Percentiles rank a stretch among this genome's conserved stretches.
Evolutionary conservation across 1,284 basidiomycete genomes (phyloP).

Genomic region (Afroboletus lepidellus): DNA sequence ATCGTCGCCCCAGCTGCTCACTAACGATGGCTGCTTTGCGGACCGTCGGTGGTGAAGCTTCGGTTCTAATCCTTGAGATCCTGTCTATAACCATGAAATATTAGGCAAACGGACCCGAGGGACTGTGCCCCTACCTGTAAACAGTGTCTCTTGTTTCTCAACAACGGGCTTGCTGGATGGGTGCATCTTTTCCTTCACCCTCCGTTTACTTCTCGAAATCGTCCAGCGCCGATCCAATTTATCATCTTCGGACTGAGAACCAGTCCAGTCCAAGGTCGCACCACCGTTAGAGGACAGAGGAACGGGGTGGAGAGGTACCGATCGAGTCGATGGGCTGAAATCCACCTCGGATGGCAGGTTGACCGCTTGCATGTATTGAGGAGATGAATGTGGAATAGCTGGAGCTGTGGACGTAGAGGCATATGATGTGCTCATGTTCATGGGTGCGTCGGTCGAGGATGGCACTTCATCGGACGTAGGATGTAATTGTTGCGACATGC

Average conservation of each 20-base stretch:
- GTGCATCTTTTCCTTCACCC: conserved; percentile 51
- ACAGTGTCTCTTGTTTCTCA: conserved; percentile 49
- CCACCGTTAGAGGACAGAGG: conserved; percentile 67
- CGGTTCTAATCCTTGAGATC: conserved; percentile 50
- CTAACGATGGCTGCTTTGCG: conserved; percentile 64
- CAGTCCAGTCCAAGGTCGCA: conserved; percentile 67
- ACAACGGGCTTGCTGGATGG: conserved; percentile 44
- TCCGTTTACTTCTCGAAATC: conserved; percentile 56
- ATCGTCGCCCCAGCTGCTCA: conserved; percentile 65
- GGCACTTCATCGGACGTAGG: conserved; percentile 25
- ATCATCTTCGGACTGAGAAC: conserved; percentile 50
- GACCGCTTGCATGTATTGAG: conserved; percentile 27
- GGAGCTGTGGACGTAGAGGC: conserved; percentile 33
- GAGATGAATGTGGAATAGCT: conserved; percentile 33
- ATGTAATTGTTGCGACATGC: conserved; percentile 40
- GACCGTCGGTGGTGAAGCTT: conserved; percentile 50
- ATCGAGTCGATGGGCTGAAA: conserved; percentile 65
- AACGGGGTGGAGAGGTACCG: conserved; percentile 48
- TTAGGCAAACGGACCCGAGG: conserved; percentile 5
- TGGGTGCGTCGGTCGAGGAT: conserved; percentile 22
- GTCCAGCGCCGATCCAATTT: conserved; percentile 59
- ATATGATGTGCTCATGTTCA: conserved; percentile 32
- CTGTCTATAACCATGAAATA: conserved; percentile 45
- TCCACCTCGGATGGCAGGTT: conserved; percentile 54
- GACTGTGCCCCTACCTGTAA: conserved; percentile 41